phyloP scores from a whole-genome alignment of 371 early-diverging fungal genomes.

The Rhizopus sp. region DNA sequence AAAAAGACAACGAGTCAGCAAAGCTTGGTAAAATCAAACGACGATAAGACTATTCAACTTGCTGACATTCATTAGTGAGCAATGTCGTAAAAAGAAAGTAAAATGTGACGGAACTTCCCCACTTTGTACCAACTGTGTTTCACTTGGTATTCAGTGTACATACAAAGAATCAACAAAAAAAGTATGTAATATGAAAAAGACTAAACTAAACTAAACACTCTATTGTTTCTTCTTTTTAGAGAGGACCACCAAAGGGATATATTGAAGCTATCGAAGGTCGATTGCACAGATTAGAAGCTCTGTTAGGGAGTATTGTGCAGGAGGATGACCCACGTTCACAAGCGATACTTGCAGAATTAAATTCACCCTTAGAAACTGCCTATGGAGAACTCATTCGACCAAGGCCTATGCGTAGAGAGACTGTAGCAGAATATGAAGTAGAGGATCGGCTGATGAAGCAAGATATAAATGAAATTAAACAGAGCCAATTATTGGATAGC shows the following conservation, averaged over 20 bases:
- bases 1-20: conserved; percentile 51
- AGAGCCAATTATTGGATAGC: neutral
- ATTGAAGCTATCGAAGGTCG: conserved; percentile 74
- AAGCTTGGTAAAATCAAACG: conserved; percentile 37
- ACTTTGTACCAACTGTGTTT: conserved; percentile 44
- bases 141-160: conserved; percentile 31
- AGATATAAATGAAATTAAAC: neutral
- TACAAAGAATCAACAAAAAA: conserved; percentile 50
- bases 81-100: conserved; percentile 59
- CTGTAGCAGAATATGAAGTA: conserved; percentile 22
- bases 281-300: conserved; percentile 63
- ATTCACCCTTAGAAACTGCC: conserved; percentile 50
- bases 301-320: conserved; percentile 60
- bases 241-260: conserved; percentile 74
- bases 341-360: conserved; percentile 60
- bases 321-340: conserved; percentile 60
- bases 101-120: conserved; percentile 62
- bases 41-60: neutral
- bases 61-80: conserved; percentile 1
- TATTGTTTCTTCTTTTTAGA: conserved; percentile 26
- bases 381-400: conserved; percentile 47
- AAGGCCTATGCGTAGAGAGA: conserved; percentile 29
- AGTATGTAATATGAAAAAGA: conserved; percentile 15
- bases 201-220: neutral
- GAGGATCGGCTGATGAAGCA: neutral